These are phyloP conservation scores for Mrakia blollopis DNA, from an alignment of 768 basidiomycete genomes.

Conservation along the genomic window DNA sequence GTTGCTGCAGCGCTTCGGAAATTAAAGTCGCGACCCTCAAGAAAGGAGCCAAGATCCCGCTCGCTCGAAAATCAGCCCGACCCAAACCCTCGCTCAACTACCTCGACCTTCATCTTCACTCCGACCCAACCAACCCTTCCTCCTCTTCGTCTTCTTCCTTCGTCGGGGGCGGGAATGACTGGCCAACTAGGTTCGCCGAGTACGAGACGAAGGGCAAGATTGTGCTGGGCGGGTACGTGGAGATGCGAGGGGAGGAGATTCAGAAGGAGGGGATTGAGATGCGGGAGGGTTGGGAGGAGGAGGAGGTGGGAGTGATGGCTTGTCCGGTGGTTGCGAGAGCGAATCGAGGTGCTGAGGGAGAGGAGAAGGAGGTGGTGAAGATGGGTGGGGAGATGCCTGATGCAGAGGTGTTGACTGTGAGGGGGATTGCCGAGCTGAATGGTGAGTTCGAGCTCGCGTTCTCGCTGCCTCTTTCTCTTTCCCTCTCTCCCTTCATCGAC, in stretches of 20 bases:
- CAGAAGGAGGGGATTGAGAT: not conserved
- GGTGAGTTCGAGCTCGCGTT: slow-evolving; percentile 5
- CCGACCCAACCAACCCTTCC: not conserved
- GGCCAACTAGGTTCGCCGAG: slow-evolving; percentile 12
- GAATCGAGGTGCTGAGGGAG: not conserved
- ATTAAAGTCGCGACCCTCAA: not conserved
- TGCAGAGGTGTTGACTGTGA: slow-evolving; percentile 12
- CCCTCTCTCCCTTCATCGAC: not conserved
- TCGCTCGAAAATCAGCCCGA: slow-evolving; percentile 15
- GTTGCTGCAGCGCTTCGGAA: not conserved
- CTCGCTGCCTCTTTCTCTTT: not conserved
- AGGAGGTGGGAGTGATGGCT: slow-evolving; percentile 1
- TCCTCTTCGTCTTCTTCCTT: not conserved
- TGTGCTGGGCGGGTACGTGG: slow-evolving; percentile 13
- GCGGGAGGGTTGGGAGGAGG: slow-evolving; percentile 9
- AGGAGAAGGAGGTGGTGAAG: not conserved
- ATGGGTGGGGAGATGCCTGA: slow-evolving; percentile 27
- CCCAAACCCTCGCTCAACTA: slow-evolving; percentile 5
- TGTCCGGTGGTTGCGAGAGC: not conserved
- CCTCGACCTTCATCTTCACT: slow-evolving; percentile 7
- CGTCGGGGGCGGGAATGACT: not conserved
- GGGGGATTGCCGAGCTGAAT: slow-evolving; percentile 20
- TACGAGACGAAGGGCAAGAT: slow-evolving; percentile 19
- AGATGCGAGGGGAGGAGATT: slow-evolving; percentile 13
- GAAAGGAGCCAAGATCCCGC: not conserved